Percentiles rank a stretch among this genome's conserved stretches.
These are phyloP conservation scores for Inga laurina DNA, from an alignment of 306 rosid species.

Conservation along the genomic window DNA sequence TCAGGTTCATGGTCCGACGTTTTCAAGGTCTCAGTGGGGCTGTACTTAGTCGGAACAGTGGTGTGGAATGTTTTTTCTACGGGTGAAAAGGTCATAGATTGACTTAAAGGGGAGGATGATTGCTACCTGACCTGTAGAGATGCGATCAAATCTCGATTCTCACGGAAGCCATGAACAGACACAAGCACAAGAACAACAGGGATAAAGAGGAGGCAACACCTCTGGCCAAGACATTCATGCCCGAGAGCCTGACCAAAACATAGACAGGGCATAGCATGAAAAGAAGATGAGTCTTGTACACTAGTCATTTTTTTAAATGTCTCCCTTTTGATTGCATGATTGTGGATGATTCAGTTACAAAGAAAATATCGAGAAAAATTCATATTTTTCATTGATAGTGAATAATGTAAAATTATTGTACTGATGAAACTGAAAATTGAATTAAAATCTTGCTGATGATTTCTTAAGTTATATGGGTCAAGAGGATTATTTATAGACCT, in stretches of 20 bases:
- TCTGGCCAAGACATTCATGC: conserved; percentile 18
- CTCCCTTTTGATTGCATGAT: neutral
- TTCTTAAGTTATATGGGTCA: neutral
- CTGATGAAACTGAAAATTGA: neutral
- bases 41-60: conserved; percentile 90
- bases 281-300: neutral
- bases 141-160: conserved; percentile 28
- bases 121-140: conserved; percentile 5
- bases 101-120: conserved; percentile 11
- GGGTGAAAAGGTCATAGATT: conserved; percentile 89
- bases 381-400: neutral
- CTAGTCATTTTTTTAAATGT: neutral
- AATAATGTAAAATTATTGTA: neutral
- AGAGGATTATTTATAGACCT: neutral
- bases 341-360: neutral
- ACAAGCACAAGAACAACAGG: conserved; percentile 18
- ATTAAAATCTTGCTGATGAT: neutral
- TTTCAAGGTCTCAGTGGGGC: conserved; percentile 94
- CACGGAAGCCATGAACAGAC: neutral
- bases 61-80: conserved; percentile 95
- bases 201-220: conserved; percentile 28
- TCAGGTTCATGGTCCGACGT: conserved; percentile 99
- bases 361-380: neutral
- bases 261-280: neutral
- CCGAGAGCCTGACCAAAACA: conserved; percentile 29